Percentiles rank a stretch among this genome's conserved stretches.
phyloP scores from a whole-genome alignment of 2,329 filamentous ascomycete species.

The Endothia cerciana region DNA sequence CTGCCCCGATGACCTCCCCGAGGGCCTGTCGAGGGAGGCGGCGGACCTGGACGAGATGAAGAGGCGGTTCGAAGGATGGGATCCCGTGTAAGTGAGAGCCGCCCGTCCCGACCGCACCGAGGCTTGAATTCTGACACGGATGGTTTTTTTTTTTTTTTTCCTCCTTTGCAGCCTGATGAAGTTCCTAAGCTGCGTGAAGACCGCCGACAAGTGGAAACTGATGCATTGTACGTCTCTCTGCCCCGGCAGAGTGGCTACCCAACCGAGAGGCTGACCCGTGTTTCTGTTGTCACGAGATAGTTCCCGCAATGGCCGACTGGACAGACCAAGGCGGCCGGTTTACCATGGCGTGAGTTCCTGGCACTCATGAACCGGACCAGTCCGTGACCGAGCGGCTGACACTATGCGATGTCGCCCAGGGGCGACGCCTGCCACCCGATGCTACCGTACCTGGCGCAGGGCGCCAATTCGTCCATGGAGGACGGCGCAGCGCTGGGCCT shows the following conservation, averaged over 20 bases:
- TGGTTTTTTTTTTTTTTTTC: too few species aligned
- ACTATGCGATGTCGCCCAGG: constrained; percentile 37
- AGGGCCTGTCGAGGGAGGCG: constrained; percentile 50
- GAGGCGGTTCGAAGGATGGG: constrained; percentile 63
- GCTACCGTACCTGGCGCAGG: constrained; percentile 66
- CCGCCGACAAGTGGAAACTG: constrained; percentile 70
- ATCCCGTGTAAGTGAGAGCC: constrained; percentile 52
- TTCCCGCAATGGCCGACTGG: too few species aligned
- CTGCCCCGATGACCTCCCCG: constrained; percentile 59
- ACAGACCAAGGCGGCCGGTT: too few species aligned
- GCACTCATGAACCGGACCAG: too few species aligned
- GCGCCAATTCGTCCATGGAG: constrained; percentile 68
- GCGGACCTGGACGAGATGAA: constrained; percentile 65
- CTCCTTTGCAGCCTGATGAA: neutral
- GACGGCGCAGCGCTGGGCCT: constrained; percentile 68
- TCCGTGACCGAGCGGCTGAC: constrained; percentile 47
- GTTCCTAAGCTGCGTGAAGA: constrained; percentile 41
- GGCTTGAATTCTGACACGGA: too few species aligned
- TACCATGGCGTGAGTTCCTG: too few species aligned
- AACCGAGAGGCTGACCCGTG: constrained; percentile 50
- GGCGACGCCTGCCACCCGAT: constrained; percentile 68
- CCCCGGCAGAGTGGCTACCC: constrained; percentile 29
- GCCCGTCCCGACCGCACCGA: too few species aligned
- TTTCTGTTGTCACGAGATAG: constrained; percentile 37
- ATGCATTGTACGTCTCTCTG: constrained; percentile 50